Evolutionary conservation across 2,329 filamentous ascomycete species (phyloP).

Genomic region (Colletotrichum coccodes): DNA sequence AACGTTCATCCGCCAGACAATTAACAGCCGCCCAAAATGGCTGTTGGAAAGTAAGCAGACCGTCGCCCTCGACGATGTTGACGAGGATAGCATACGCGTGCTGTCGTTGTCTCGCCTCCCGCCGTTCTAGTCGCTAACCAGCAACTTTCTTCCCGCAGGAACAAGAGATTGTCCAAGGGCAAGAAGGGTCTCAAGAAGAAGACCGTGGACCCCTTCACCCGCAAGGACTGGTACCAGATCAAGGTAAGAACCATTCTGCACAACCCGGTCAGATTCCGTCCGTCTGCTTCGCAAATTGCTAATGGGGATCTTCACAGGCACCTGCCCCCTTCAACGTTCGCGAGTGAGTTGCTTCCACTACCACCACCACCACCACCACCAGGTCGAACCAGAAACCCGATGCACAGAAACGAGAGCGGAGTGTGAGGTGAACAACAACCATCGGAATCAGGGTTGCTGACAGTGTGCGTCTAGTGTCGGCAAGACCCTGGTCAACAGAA

Average conservation of each 20-base stretch:
- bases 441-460: not conserved
- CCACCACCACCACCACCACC: not conserved
- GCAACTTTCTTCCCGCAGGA: conserved; percentile 65
- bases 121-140: conserved; percentile 34
- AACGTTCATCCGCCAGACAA: conserved; percentile 55
- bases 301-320: conserved; percentile 64
- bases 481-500: conserved; percentile 99
- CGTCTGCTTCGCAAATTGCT: conserved; percentile 31
- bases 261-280: conserved; percentile 36
- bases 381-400: conserved; percentile 28
- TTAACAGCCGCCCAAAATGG: conserved; percentile 63
- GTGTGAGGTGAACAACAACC: not conserved
- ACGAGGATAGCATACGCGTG: not conserved
- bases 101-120: conserved; percentile 28
- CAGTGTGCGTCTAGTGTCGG: conserved; percentile 76
- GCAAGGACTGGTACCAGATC: conserved; percentile 99
- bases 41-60: conserved; percentile 67
- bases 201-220: conserved; percentile 94
- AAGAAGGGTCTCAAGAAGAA: conserved; percentile 99
- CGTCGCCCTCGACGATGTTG: not conserved
- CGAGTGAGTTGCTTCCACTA: conserved; percentile 78
- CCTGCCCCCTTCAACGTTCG: conserved; percentile 94
- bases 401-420: not conserved
- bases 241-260: conserved; percentile 70
- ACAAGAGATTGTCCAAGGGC: conserved; percentile 99